Conservation (phyloP, 2,329 filamentous ascomycete species). For the Trichoderma brevicompactum region DNA sequence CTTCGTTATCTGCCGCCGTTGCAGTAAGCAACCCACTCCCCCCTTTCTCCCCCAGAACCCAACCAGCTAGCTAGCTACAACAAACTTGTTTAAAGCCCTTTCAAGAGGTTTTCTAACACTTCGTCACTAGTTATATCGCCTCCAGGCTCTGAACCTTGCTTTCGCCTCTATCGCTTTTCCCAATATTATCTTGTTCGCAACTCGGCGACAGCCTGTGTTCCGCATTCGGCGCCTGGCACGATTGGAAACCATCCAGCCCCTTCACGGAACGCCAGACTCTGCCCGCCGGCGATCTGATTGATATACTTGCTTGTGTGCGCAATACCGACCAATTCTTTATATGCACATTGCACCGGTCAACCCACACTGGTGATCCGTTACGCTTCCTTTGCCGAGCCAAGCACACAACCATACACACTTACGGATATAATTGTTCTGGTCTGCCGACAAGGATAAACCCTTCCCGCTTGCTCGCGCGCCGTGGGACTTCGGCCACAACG, state of each 20-base stretch:
- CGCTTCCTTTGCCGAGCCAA: constrained; percentile 7
- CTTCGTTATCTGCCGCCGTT: constrained; percentile 32
- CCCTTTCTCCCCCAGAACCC: constrained; percentile 1
- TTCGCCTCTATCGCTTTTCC: constrained; percentile 12
- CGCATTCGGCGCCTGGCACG: neutral
- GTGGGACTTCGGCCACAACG: constrained; percentile 40
- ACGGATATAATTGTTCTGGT: constrained; percentile 20
- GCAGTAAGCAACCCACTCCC: constrained; percentile 22
- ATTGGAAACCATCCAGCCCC: constrained; percentile 2
- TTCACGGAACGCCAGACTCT: constrained; percentile 1
- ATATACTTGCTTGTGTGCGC: neutral
- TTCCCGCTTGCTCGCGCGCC: constrained; percentile 34
- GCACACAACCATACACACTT: constrained; percentile 3
- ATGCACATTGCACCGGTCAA: constrained; percentile 9
- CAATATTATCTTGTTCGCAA: neutral
- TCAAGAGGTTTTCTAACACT: constrained; percentile 4
- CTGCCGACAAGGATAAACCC: constrained; percentile 36
- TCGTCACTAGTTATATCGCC: neutral
- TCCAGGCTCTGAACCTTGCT: neutral
- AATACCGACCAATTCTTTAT: constrained; percentile 4
- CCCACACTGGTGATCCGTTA: constrained; percentile 27
- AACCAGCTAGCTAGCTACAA: constrained; percentile 4
- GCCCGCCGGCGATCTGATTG: constrained; percentile 2
- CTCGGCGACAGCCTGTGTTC: constrained; percentile 1
- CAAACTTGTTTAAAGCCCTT: neutral